These are phyloP conservation scores for Naematelia encephala DNA, from an alignment of 768 basidiomycete genomes.

Conservation along the genomic window DNA sequence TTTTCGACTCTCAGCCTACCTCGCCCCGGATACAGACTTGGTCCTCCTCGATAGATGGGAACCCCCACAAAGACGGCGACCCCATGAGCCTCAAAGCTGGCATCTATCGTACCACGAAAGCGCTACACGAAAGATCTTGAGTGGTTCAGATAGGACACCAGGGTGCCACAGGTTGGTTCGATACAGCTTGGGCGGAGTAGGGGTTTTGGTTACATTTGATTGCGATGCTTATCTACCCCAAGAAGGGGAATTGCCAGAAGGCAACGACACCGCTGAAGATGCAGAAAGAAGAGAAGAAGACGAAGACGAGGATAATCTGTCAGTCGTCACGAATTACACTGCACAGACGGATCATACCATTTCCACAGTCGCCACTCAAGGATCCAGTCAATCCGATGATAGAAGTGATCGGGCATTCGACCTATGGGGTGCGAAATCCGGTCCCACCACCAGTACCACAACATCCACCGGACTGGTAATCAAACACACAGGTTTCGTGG, in stretches of 20 bases:
- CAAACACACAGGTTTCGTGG: neutral
- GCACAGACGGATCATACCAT: neutral
- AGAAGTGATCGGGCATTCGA: neutral
- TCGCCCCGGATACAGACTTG: neutral
- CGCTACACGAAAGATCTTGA: neutral
- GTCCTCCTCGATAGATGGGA: constrained; percentile 6
- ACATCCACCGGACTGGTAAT: neutral
- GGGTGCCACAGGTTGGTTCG: constrained; percentile 1
- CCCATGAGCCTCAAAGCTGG: neutral
- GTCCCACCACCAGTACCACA: neutral
- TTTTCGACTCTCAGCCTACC: neutral
- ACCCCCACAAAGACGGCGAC: neutral
- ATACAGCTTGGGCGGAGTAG: constrained; percentile 4
- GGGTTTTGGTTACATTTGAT: constrained; percentile 3
- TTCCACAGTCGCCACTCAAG: neutral
- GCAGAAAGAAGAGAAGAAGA: neutral
- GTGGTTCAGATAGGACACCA: neutral
- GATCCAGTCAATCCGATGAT: neutral
- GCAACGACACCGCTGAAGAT: no score
- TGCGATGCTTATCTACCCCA: neutral
- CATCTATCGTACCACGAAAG: neutral
- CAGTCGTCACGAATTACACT: neutral
- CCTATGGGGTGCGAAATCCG: neutral
- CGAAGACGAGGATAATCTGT: neutral
- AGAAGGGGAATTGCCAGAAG: no score